Evolutionary conservation across 179 eudicot species (phyloP).

Genomic region (Amaranthus tricolor): DNA sequence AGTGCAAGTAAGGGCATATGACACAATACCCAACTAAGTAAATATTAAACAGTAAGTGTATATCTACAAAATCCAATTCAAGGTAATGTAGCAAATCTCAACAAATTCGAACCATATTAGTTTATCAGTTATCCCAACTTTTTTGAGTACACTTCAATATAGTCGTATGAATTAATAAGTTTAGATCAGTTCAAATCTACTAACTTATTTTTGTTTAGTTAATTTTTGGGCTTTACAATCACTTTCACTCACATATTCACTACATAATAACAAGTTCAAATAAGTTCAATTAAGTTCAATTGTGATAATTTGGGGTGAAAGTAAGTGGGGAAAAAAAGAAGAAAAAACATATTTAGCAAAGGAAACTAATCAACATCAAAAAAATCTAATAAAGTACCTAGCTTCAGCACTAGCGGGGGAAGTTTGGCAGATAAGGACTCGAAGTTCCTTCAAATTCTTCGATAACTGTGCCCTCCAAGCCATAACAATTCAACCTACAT

Average conservation of each 20-base stretch:
- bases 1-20: background rate
- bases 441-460: slow-evolving; percentile 75
- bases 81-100: too few species aligned
- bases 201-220: too few species aligned
- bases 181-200: too few species aligned
- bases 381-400: slow-evolving; percentile 42
- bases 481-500: slow-evolving; percentile 37
- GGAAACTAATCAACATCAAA: slow-evolving; percentile 1
- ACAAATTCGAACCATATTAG: too few species aligned
- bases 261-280: too few species aligned
- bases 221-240: too few species aligned
- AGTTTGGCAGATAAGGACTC: slow-evolving; percentile 70
- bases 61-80: background rate
- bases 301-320: too few species aligned
- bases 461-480: slow-evolving; percentile 74
- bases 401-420: slow-evolving; percentile 82
- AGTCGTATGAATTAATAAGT: too few species aligned
- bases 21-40: background rate
- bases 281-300: too few species aligned
- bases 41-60: background rate
- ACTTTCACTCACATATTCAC: too few species aligned
- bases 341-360: background rate
- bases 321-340: too few species aligned
- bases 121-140: background rate
- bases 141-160: too few species aligned